Evolutionary conservation across 2,329 filamentous ascomycete species (phyloP), one percentile per base, ranked within the genome.

Genomic region (Phialophora expanda): DNA sequence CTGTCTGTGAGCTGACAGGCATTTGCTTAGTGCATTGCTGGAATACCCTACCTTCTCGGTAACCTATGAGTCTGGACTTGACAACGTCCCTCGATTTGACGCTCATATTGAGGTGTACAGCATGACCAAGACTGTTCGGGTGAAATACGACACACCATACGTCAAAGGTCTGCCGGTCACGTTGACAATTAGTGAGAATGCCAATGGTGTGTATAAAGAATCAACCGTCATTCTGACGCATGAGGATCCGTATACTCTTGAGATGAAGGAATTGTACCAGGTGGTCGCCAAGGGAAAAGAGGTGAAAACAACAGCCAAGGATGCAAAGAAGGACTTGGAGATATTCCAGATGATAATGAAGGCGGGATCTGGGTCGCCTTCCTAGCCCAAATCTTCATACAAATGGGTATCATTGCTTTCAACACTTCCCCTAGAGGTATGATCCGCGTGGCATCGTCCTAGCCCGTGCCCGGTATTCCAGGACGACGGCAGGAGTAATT

Each of bases 81-180:
- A 84, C 70, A 70, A 73, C 1, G 79, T 89, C 0, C 83, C 85
- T 0, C 82, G 97, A 0, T 96, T 98, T 73, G 92, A 97, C 69
- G 91, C 86, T 69, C 87, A 91, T 69, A 90, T 96, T 55, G 90
- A 95, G 75, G 77, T 88, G 0, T 88, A 84, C 70, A 79, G 80
- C 0, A 72, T 76, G 14, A 75, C 79, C 14, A 88, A 88, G 74
- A 81, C 80, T 0, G 84, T 88, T 0, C 77, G 77, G 2, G 77
- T 88, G 20, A 72, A 81, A 32, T 86, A 83, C 66, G 84, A 88
- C 70, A 84, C 83, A 0, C 86, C 86, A 0, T 88, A 84, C 65
- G 76, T 88, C 44, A 87, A 87, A 70, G 86, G 84, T 0, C 74
- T 88, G 2, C 84, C 85, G 0, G 82, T 84, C 8, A 83, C 78